Evolutionary conservation across 108 stramenopile genomes (phyloP).

Genomic region (Cyclostephanos invisitatus): DNA sequence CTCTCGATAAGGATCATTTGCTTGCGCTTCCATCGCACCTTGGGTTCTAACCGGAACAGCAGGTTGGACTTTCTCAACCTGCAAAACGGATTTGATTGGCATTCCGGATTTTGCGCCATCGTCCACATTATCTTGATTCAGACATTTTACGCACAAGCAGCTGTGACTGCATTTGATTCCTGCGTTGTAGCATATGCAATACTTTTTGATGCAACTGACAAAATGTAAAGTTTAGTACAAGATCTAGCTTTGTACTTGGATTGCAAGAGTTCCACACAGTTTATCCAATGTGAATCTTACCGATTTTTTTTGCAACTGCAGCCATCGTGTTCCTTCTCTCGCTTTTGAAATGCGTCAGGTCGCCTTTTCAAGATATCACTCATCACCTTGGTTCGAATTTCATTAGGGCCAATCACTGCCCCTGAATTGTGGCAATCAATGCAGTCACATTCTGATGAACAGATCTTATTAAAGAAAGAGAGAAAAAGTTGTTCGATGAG

Average conservation of each 20-base stretch:
- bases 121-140: background rate
- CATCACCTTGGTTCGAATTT: conserved; percentile 52
- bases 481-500: background rate
- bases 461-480: conserved; percentile 28
- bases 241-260: too few species aligned
- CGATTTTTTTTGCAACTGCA: conserved; percentile 62
- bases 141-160: too few species aligned
- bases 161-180: conserved; percentile 33
- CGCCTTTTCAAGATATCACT: conserved; percentile 43
- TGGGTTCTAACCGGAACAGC: background rate
- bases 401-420: conserved; percentile 29
- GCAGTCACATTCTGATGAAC: conserved; percentile 47
- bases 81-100: background rate
- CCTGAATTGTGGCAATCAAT: conserved; percentile 54
- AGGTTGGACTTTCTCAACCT: background rate
- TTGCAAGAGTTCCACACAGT: too few species aligned
- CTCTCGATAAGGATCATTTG: background rate
- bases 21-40: background rate
- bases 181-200: conserved; percentile 59
- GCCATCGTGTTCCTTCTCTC: conserved; percentile 47
- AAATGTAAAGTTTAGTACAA: too few species aligned
- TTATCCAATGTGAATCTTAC: conserved; percentile 26
- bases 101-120: background rate
- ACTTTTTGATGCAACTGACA: conserved; percentile 66
- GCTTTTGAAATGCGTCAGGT: conserved; percentile 60